phyloP scores from a whole-genome alignment of 306 rosid genomes.

The Cucurbita maxima region DNA sequence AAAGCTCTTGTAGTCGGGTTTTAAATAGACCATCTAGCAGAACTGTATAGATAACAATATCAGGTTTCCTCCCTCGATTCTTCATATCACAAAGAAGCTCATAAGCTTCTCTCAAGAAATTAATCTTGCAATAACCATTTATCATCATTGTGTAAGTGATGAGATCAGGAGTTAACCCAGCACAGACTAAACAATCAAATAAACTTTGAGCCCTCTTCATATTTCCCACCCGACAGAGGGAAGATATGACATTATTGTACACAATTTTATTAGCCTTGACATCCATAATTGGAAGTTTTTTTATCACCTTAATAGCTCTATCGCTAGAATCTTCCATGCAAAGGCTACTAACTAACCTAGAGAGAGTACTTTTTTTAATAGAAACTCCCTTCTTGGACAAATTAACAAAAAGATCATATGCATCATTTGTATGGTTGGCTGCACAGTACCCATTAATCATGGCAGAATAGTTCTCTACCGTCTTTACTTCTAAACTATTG shows the following conservation, averaged over 20 bases:
- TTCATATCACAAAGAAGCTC: slow-evolving; percentile 56
- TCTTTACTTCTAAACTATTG: slow-evolving; percentile 31
- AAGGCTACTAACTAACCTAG: slow-evolving; percentile 38
- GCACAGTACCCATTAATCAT: slow-evolving; percentile 64
- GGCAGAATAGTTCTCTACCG: slow-evolving; percentile 41
- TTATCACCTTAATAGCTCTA: slow-evolving; percentile 25
- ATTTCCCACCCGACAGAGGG: slow-evolving; percentile 38
- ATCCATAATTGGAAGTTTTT: slow-evolving; percentile 28
- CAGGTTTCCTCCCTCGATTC: slow-evolving; percentile 50
- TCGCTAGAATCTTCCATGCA: slow-evolving; percentile 26
- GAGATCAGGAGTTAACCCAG: slow-evolving; percentile 43
- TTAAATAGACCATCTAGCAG: slow-evolving; percentile 44
- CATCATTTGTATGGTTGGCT: slow-evolving; percentile 23
- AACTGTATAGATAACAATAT: slow-evolving; percentile 57
- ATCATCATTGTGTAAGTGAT: slow-evolving; percentile 65
- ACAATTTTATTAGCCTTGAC: slow-evolving; percentile 32
- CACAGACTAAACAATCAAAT: slow-evolving; percentile 28
- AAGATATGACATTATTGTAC: slow-evolving; percentile 43
- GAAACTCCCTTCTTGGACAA: slow-evolving; percentile 30
- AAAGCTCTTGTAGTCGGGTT: slow-evolving; percentile 10
- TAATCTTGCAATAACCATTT: slow-evolving; percentile 41
- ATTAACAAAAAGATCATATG: slow-evolving; percentile 32
- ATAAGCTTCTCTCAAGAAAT: slow-evolving; percentile 42
- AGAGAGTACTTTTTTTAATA: slow-evolving; percentile 21
- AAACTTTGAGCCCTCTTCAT: slow-evolving; percentile 29